These are phyloP conservation scores for Zygosaccharomyces lentus DNA, from an alignment of 805 yeast species.

Conservation along the genomic window DNA sequence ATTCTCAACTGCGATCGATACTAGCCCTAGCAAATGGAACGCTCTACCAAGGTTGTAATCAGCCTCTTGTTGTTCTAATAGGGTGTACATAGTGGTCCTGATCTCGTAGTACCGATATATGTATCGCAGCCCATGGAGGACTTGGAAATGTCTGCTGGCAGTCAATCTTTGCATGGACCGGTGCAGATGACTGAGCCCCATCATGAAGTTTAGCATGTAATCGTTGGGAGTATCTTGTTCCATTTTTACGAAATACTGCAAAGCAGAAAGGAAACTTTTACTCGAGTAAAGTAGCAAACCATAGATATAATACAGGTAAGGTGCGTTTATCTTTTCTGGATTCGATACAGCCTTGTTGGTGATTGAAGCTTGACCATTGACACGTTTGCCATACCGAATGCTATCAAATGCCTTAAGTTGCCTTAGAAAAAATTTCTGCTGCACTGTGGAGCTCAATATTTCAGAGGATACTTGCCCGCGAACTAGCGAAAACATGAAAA, in stretches of 20 bases:
- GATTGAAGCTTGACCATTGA: constrained; percentile 77
- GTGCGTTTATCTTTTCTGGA: constrained; percentile 46
- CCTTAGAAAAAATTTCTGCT: constrained; percentile 84
- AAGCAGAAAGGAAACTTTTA: constrained; percentile 75
- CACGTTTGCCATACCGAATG: constrained; percentile 45
- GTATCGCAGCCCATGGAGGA: constrained; percentile 81
- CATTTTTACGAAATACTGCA: constrained; percentile 71
- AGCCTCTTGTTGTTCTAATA: constrained; percentile 63
- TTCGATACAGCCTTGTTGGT: constrained; percentile 45
- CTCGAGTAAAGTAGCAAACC: constrained; percentile 77
- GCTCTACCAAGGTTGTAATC: constrained; percentile 79
- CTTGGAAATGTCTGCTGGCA: constrained; percentile 77
- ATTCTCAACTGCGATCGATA: constrained; percentile 65
- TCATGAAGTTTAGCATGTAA: constrained; percentile 69
- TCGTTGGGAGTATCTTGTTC: constrained; percentile 65
- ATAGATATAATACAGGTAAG: constrained; percentile 73
- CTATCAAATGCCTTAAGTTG: constrained; percentile 89
- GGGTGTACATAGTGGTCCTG: constrained; percentile 38
- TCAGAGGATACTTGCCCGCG: constrained; percentile 53
- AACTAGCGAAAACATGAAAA: constrained; percentile 63
- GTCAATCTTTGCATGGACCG: constrained; percentile 90
- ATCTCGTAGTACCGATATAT: constrained; percentile 63
- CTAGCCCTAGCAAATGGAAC: constrained; percentile 78
- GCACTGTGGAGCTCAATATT: constrained; percentile 68
- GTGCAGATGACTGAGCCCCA: constrained; percentile 80